These are phyloP conservation scores for Pseudogymnoascus sp. DNA, from an alignment of 2,329 filamentous ascomycete genomes.

Conservation along the genomic window DNA sequence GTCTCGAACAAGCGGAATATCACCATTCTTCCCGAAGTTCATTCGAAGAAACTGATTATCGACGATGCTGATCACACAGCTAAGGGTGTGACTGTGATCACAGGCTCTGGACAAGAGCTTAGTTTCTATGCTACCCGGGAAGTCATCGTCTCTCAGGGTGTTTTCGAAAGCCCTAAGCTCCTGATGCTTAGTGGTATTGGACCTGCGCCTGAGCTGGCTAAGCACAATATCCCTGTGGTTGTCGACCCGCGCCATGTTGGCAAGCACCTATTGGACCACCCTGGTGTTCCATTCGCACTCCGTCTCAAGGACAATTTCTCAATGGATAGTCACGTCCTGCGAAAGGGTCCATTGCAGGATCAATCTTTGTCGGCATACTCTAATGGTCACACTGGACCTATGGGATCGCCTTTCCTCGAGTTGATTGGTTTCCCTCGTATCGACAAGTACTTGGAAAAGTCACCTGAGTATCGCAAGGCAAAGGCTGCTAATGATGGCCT, in stretches of 20 bases:
- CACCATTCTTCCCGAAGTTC: slow-evolving; percentile 39
- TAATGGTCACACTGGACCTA: slow-evolving; percentile 33
- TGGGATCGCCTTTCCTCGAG: slow-evolving; percentile 38
- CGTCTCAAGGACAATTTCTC: slow-evolving; percentile 35
- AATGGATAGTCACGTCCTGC: slow-evolving; percentile 32
- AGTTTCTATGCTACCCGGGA: slow-evolving; percentile 34
- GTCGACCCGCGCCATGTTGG: slow-evolving; percentile 27
- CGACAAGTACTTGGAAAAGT: slow-evolving; percentile 44
- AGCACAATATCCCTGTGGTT: slow-evolving; percentile 23
- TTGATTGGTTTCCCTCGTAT: slow-evolving; percentile 50
- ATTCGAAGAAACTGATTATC: slow-evolving; percentile 49
- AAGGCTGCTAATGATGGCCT: slow-evolving; percentile 34
- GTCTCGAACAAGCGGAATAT: slow-evolving; percentile 43
- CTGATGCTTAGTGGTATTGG: slow-evolving; percentile 13
- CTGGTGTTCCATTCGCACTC: slow-evolving; percentile 34
- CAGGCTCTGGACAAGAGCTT: slow-evolving; percentile 33
- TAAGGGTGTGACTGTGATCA: slow-evolving; percentile 40
- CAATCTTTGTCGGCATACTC: slow-evolving; percentile 23
- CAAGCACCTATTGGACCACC: slow-evolving; percentile 32
- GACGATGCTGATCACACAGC: slow-evolving; percentile 36
- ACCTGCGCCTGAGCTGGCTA: slow-evolving; percentile 26
- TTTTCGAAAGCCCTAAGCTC: slow-evolving; percentile 10
- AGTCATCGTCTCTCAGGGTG: slow-evolving; percentile 10
- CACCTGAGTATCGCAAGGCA: slow-evolving; percentile 39
- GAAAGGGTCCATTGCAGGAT: slow-evolving; percentile 30